Evolutionary conservation across 2,329 filamentous ascomycete species (phyloP), one percentile per base, ranked within the genome.

Genomic region (Graphium sp.): DNA sequence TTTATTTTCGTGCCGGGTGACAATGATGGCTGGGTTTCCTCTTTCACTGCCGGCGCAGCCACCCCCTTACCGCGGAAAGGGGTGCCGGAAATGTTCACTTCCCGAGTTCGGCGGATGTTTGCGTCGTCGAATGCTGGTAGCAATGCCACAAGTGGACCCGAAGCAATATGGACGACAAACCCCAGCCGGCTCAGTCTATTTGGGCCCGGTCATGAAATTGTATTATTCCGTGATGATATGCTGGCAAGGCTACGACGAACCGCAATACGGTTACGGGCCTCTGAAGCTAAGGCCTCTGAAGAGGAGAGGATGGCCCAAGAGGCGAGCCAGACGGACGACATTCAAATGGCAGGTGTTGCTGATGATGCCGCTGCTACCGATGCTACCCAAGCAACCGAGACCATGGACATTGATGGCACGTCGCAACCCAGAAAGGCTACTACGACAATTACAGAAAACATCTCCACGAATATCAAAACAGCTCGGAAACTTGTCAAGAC

Each of bases 1-100:
- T 93, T 95, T 47, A 61, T 93, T 18, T 93, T 98, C 45, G 79
- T 95, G 0, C 89, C 89, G 0, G 89, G 89, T 18, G 87, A 95
- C 52, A 92, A 94, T 47, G 89, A 98, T 48, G 85, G 82, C n/a
- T 98, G 89, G 89, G 71, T 77, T 5, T 92, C 83, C 1, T 68
- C 84, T 3, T 93, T 92, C 47, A 72, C 71, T 1, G 75, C 74
- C 2, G 82, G 82, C 4, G 75, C 79, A 2, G 71, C 77, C 1
- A 66, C 69, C 1, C 68, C 75, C 0, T 45, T 87, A 8, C 82
- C 82, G 0, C 56, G 76, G 7, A 74, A 76, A 37, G 54, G 66
- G 0, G 67, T 98, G 3, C 89, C 89, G 1, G 79, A 87, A 6
- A 58, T 94, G 40, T 98, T 98, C 52, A 95, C 87, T 0, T 87